Percentiles rank a stretch among this genome's conserved stretches.
These are phyloP conservation scores for Pyrenochaeta sp. DNA, from an alignment of 2,329 filamentous ascomycete genomes.

Conservation along the genomic window DNA sequence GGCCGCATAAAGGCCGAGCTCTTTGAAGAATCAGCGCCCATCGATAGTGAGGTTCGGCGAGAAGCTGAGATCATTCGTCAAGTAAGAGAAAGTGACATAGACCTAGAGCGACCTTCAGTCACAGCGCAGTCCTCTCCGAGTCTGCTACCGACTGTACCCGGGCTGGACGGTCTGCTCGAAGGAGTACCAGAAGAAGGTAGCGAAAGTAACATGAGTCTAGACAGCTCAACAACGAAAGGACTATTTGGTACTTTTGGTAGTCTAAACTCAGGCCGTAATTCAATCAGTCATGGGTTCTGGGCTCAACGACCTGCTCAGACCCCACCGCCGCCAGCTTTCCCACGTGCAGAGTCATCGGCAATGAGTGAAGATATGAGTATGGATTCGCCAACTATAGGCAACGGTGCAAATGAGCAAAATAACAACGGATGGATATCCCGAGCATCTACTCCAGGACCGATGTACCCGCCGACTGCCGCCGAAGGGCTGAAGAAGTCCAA, in stretches of 20 bases:
- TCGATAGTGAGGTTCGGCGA: slow-evolving; percentile 86
- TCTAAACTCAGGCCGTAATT: slow-evolving; percentile 80
- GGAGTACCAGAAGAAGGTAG: slow-evolving; percentile 71
- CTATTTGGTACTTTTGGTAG: slow-evolving; percentile 74
- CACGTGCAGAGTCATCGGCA: slow-evolving; percentile 61
- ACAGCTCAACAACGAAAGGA: slow-evolving; percentile 50
- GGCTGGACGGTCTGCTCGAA: slow-evolving; percentile 67
- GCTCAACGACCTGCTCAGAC: slow-evolving; percentile 68
- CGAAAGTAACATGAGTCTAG: slow-evolving; percentile 65
- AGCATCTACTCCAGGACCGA: slow-evolving; percentile 48
- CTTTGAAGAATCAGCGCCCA: slow-evolving; percentile 83
- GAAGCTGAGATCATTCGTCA: slow-evolving; percentile 97
- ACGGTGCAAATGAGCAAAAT: slow-evolving; percentile 26
- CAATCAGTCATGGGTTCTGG: slow-evolving; percentile 79
- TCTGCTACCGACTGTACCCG: slow-evolving; percentile 65
- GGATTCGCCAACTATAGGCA: slow-evolving; percentile 66
- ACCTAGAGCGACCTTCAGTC: slow-evolving; percentile 59
- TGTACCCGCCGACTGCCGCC: slow-evolving; percentile 49
- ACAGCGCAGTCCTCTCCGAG: slow-evolving; percentile 75
- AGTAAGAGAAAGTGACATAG: slow-evolving; percentile 87
- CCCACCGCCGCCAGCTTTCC: slow-evolving; percentile 66
- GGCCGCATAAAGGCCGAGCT: slow-evolving; percentile 90
- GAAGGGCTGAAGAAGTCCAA: slow-evolving; percentile 54
- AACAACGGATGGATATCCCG: slow-evolving; percentile 40
- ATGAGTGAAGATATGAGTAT: slow-evolving; percentile 75